Conservation (phyloP, 768 basidiomycete genomes). For the Asterophora parasitica region DNA sequence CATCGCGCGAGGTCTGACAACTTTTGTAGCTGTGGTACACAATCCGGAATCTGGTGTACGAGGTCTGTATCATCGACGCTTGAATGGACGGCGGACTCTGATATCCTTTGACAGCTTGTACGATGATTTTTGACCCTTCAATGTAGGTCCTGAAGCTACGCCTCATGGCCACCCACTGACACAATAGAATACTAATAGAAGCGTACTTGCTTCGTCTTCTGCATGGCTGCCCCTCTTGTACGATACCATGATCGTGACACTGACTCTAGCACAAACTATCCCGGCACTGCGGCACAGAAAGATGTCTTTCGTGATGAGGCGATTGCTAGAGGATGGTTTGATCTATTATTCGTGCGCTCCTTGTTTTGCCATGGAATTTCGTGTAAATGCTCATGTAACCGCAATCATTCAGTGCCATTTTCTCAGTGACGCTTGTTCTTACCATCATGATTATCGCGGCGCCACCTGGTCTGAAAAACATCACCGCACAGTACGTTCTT, state of each 20-base stretch:
- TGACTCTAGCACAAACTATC: conserved; percentile 35
- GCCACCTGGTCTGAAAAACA: conserved; percentile 41
- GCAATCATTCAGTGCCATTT: conserved; percentile 33
- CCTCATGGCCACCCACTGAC: background rate
- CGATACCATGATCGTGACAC: conserved; percentile 36
- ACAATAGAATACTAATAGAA: conserved; percentile 23
- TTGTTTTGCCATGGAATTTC: background rate
- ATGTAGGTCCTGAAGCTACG: conserved; percentile 28
- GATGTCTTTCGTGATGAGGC: conserved; percentile 34
- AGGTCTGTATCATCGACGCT: conserved; percentile 16
- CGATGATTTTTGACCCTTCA: conserved; percentile 35
- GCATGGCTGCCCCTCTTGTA: conserved; percentile 49
- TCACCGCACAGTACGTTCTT: conserved; percentile 42
- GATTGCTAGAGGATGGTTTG: conserved; percentile 41
- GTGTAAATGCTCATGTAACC: background rate
- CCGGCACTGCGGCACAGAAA: conserved; percentile 30
- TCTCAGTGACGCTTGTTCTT: conserved; percentile 37
- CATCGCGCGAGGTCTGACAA: no score
- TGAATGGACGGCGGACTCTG: no score
- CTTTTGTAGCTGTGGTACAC: conserved; percentile 34
- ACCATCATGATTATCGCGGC: conserved; percentile 43
- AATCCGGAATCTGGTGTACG: conserved; percentile 33
- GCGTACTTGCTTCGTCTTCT: conserved; percentile 38
- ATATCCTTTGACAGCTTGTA: conserved; percentile 28
- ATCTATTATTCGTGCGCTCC: conserved; percentile 38